A percentile compares a stretch with the other conserved stretches of the same genome.
phyloP scores from a whole-genome alignment of 108 stramenopile genomes.

The Cylindrotheca fusiformis region DNA sequence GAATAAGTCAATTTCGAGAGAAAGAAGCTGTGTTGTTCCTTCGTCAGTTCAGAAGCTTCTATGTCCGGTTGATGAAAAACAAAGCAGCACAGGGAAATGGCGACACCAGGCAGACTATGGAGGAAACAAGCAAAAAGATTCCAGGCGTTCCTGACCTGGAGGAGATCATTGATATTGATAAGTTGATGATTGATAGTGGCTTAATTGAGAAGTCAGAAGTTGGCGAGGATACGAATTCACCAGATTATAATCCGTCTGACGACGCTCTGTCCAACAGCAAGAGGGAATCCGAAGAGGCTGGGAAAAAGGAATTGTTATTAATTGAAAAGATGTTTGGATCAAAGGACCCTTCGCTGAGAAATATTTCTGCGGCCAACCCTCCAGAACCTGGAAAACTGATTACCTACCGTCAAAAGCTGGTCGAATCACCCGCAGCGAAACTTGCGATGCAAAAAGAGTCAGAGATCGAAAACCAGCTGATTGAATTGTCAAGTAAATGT shows the following conservation, averaged over 20 bases:
- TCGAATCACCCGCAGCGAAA: constrained; percentile 63
- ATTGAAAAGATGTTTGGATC: constrained; percentile 23
- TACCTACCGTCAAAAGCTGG: constrained; percentile 58
- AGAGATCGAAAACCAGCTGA: constrained; percentile 66
- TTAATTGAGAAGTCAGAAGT: constrained; percentile 78
- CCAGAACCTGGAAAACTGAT: constrained; percentile 42
- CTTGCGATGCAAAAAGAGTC: constrained; percentile 66
- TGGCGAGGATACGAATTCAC: constrained; percentile 46
- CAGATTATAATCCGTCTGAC: constrained; percentile 21
- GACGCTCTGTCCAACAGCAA: constrained; percentile 19
- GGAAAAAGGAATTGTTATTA: constrained; percentile 15
- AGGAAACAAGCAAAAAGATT: constrained; percentile 52
- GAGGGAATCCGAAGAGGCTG: constrained; percentile 14
- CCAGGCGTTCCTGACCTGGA: constrained; percentile 72
- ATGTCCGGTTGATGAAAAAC: constrained; percentile 57
- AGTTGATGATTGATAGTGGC: constrained; percentile 75
- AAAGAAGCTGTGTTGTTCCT: constrained; percentile 85
- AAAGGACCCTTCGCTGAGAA: constrained; percentile 14
- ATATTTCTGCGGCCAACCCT: constrained; percentile 1
- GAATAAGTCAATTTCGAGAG: constrained; percentile 86
- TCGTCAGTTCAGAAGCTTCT: constrained; percentile 81
- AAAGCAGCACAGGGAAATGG: constrained; percentile 73
- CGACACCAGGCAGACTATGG: constrained; percentile 28
- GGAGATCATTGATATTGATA: constrained; percentile 79
- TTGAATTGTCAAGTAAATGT: constrained; percentile 64